Percentiles rank a stretch among this genome's conserved stretches.
Evolutionary conservation across 2,329 filamentous ascomycete genomes (phyloP).

Genomic region (Fusarium concolor): DNA sequence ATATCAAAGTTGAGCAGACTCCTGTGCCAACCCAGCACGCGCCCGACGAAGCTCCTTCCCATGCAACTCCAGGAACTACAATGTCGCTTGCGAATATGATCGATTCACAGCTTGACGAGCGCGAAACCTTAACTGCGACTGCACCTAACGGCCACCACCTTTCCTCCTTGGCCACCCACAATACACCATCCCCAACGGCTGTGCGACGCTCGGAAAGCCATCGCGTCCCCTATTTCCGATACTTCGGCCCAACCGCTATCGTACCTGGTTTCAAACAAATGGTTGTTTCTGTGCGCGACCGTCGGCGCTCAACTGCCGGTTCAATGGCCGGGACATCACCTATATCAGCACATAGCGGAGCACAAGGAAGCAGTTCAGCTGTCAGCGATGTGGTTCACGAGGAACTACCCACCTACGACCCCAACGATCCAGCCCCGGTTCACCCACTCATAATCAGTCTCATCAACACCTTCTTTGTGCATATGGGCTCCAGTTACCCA

Average conservation of each 20-base stretch:
- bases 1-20: constrained; percentile 50
- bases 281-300: constrained; percentile 80
- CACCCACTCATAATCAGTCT: constrained; percentile 81
- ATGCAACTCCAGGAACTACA: constrained; percentile 5
- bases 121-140: constrained; percentile 9
- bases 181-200: constrained; percentile 55
- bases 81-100: constrained; percentile 25
- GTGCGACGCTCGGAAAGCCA: constrained; percentile 66
- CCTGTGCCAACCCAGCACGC: constrained; percentile 19
- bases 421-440: constrained; percentile 75
- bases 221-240: constrained; percentile 88
- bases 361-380: constrained; percentile 54
- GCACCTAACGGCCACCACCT: constrained; percentile 17
- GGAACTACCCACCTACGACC: constrained; percentile 80
- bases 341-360: constrained; percentile 53
- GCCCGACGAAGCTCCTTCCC: constrained; percentile 25
- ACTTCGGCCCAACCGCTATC: constrained; percentile 91
- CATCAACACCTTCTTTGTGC: constrained; percentile 82
- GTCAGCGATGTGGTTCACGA: constrained; percentile 59
- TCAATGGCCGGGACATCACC: constrained; percentile 68
- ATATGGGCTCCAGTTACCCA: constrained; percentile 87
- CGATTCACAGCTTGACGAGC: constrained; percentile 22
- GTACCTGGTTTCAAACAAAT: constrained; percentile 94
- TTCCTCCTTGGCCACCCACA: constrained; percentile 36
- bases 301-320: constrained; percentile 67